phyloP scores from a whole-genome alignment of 176 grass and related monocot genomes.

The Triticum aestivum region IWGSC_CS_RefSeq_v2.1 NC_057805.1:322814225-322814724 shows the following conservation, averaged over 20 bases:
- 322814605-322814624: not conserved
- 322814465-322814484: constrained; percentile 65
- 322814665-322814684: constrained; percentile 1
- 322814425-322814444: constrained; percentile 48
- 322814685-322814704: not conserved
- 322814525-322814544: not conserved
- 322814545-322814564: constrained; percentile 21
- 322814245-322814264: not conserved
- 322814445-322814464: constrained; percentile 36
- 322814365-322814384: constrained; percentile 99
- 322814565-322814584: not conserved
- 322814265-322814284: constrained; percentile 43
- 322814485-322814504: constrained; percentile 52
- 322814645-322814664: not conserved
- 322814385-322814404: constrained; percentile 72
- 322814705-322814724: not conserved
- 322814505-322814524: constrained; percentile 3
- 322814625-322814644: not conserved
- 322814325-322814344: constrained; percentile 42
- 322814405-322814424: constrained; percentile 56
- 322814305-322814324: constrained; percentile 70
- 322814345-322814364: constrained; percentile 64
- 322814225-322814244: constrained; percentile 10
- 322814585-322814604: not conserved
- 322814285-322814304: constrained; percentile 87